Evolutionary conservation across 257 asterid species (phyloP), one percentile per base, ranked within the genome.

Genomic region (Jacaranda mimosifolia): DNA sequence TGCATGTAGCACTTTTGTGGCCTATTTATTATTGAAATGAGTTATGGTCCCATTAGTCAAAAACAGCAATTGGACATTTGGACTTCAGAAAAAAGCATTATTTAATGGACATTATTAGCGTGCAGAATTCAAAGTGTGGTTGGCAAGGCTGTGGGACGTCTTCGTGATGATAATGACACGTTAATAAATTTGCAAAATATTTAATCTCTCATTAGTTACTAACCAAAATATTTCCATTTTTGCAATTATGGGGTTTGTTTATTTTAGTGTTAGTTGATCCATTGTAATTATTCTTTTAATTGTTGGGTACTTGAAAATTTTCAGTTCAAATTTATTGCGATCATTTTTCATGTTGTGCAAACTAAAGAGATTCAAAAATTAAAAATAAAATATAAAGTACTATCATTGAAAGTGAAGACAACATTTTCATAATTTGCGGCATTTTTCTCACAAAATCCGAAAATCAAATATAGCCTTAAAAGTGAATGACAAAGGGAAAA

Each of bases 1-100:
- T 21, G 32, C 70, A 73, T 73, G n/a, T 45, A 59, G 58, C n/a
- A 73, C 12, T 13, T 21, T 13, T 45, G 70, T 10, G 46, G 36
- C 48, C n/a, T 21, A 14, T 15, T 45, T 45, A 60, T 11, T 59
- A 60, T 58, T 58, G 64, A 9, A 58, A 58, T 58, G 21, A 58
- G 7, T 21, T 3, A 58, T 8, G 39, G 39, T 58, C 64, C 39
- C 14, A 19, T 2, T 3, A 55, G 32, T 55, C 39, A 58, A 58
- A 52, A 10, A 13, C 18, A 52, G 6, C 12, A 1, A 17, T 3
- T 3, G 17, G 55, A 14, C 10, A 9, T 56, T 7, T 51, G 71
- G 58, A 43, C 39, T 58, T 58, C 7, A 58, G 14, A 5, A 40
- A 40, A 40, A 7, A 14, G 6, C 18, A 49, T 45, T 67, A 67